Evolutionary conservation across 73 alveolate genomes (phyloP).

Genomic region (Uronychia setigera): DNA sequence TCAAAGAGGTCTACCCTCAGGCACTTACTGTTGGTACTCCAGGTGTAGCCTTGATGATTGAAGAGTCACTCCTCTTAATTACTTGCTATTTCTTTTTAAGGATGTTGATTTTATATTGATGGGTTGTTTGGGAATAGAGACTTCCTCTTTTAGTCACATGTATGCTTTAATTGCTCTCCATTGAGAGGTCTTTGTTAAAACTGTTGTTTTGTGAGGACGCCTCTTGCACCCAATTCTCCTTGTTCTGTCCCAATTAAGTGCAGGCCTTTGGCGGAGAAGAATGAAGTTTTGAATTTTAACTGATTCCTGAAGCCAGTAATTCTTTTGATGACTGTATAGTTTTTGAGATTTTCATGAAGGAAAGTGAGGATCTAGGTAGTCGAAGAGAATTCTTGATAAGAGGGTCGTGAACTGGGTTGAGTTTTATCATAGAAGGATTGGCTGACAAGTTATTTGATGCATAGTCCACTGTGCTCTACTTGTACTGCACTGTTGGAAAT

Average conservation of each 20-base stretch:
- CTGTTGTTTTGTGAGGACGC: background rate
- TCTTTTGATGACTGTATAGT: background rate
- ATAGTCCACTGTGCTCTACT: background rate
- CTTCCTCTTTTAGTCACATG: background rate
- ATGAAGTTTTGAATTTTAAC: too few relatives aligned
- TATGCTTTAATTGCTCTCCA: background rate
- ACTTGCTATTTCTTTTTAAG: background rate
- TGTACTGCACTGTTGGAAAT: background rate
- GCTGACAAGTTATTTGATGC: background rate
- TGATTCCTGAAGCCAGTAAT: background rate
- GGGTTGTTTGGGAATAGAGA: background rate
- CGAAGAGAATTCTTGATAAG: background rate
- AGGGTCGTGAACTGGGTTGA: too few relatives aligned
- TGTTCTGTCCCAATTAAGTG: background rate
- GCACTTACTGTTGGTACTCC: too few relatives aligned
- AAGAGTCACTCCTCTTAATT: background rate
- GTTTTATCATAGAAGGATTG: background rate
- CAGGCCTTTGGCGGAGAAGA: background rate
- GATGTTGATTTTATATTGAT: too few relatives aligned
- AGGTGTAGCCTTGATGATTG: background rate
- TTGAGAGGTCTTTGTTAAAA: background rate
- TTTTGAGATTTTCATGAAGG: background rate
- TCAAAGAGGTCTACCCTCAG: too few relatives aligned
- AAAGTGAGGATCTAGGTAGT: background rate
- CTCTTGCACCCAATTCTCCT: background rate